These are phyloP conservation scores for Ramalina intermedia DNA, from an alignment of 495 filamentous ascomycete species.

Conservation along the genomic window DNA sequence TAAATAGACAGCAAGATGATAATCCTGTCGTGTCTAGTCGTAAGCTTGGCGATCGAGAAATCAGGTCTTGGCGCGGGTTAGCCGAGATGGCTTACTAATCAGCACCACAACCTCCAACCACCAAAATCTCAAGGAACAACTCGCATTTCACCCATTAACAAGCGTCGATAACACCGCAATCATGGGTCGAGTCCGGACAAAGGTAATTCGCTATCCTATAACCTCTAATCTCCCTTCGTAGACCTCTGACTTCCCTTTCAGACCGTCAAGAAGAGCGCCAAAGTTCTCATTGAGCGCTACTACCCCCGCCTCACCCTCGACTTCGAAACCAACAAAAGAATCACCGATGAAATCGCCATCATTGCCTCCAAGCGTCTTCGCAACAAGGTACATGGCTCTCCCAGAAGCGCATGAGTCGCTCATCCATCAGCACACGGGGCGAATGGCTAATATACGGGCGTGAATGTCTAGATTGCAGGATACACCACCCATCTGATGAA, in stretches of 20 bases:
- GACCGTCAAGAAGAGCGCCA: slow-evolving; percentile 99
- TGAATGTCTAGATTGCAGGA: slow-evolving; percentile 64
- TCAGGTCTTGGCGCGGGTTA: no score
- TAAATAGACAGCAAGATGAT: no score
- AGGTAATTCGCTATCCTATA: slow-evolving; percentile 21
- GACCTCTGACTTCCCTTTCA: slow-evolving; percentile 14
- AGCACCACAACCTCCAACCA: no score
- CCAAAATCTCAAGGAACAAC: no score
- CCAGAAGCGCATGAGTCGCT: neutral
- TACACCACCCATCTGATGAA: slow-evolving; percentile 98
- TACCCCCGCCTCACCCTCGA: slow-evolving; percentile 97
- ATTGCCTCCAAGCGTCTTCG: slow-evolving; percentile 94
- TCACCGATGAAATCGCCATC: slow-evolving; percentile 99
- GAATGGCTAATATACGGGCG: neutral
- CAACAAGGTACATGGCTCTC: slow-evolving; percentile 61
- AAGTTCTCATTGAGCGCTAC: slow-evolving; percentile 99
- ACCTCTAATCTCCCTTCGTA: neutral
- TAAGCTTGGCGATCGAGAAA: no score
- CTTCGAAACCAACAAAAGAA: slow-evolving; percentile 99
- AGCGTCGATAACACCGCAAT: slow-evolving; percentile 11
- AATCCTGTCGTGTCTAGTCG: no score
- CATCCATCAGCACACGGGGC: neutral
- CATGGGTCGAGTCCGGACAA: slow-evolving; percentile 95
- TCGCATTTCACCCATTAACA: no score
- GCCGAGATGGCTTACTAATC: no score